Conservation (phyloP, 164 flowering plant species). For the Nymphaea colorata region DNA sequence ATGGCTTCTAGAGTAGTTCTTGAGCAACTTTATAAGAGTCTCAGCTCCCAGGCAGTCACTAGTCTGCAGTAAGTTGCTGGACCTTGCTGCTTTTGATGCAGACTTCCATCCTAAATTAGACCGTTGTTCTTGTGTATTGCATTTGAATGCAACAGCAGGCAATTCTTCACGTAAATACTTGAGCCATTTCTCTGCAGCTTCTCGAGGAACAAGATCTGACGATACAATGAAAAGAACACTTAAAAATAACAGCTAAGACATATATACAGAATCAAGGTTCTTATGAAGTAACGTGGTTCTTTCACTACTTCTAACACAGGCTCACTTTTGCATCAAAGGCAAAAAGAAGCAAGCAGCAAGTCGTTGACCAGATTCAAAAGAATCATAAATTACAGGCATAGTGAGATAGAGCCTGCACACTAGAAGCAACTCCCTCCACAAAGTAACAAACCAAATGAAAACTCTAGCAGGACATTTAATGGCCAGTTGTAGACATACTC, state of each 20-base stretch:
- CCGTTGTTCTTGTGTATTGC: conserved; percentile 88
- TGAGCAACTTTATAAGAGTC: conserved; percentile 73
- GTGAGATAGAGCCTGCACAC: too few species aligned
- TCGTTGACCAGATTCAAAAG: too few species aligned
- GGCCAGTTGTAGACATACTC: too few species aligned
- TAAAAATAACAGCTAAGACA: background rate
- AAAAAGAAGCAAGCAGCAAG: too few species aligned
- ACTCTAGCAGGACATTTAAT: too few species aligned
- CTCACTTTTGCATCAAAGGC: too few species aligned
- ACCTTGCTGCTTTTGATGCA: conserved; percentile 39
- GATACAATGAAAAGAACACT: background rate
- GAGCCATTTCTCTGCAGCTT: conserved; percentile 95
- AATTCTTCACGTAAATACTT: conserved; percentile 84
- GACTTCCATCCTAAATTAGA: conserved; percentile 88
- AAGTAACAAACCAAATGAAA: too few species aligned
- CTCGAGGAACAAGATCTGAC: conserved; percentile 95
- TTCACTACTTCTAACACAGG: too few species aligned
- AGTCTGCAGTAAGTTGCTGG: conserved; percentile 61
- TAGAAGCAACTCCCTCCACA: too few species aligned
- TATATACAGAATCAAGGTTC: background rate
- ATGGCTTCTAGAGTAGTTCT: conserved; percentile 88
- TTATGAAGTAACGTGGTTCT: background rate
- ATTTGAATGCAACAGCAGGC: conserved; percentile 93
- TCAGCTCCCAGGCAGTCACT: conserved; percentile 99
- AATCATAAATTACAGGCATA: too few species aligned